A percentile compares a stretch with the other conserved stretches of the same genome.
phyloP scores from a whole-genome alignment of 2,329 filamentous ascomycete species.

The Monosporascus sp. region DNA sequence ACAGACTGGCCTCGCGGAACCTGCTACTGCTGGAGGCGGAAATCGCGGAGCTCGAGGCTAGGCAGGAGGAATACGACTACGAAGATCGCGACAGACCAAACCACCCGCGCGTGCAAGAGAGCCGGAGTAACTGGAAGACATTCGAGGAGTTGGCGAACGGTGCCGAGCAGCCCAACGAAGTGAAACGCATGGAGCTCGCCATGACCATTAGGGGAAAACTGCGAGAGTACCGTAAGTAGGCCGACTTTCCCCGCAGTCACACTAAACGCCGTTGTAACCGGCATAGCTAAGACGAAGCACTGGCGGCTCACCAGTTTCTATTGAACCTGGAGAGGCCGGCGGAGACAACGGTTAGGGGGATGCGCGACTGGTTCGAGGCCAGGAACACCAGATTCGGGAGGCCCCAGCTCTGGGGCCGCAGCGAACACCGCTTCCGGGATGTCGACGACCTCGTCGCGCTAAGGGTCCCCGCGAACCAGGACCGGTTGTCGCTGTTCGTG shows the following conservation, averaged over 20 bases:
- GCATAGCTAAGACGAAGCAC: too few species aligned
- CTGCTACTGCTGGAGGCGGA: conserved; percentile 13
- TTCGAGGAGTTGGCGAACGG: too few species aligned
- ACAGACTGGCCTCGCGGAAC: conserved; percentile 13
- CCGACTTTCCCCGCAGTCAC: too few species aligned
- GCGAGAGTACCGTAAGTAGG: too few species aligned
- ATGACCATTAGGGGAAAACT: too few species aligned
- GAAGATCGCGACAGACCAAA: neutral
- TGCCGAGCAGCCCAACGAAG: too few species aligned
- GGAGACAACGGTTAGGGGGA: conserved; percentile 10
- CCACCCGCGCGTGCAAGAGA: too few species aligned
- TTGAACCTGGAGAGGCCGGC: neutral
- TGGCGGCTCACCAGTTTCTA: too few species aligned
- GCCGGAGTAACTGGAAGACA: too few species aligned
- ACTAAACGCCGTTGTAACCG: neutral
- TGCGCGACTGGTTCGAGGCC: conserved; percentile 15
- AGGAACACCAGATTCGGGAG: neutral
- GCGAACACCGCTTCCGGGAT: conserved; percentile 8
- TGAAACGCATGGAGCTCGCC: too few species aligned
- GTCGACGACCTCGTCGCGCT: conserved; percentile 20
- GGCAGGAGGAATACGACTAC: conserved; percentile 7
- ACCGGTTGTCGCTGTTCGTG: conserved; percentile 22
- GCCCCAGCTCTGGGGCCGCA: conserved; percentile 17
- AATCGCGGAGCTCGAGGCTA: conserved; percentile 11
- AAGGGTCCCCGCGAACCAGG: conserved; percentile 15